Evolutionary conservation across 179 eudicot species (phyloP).

Genomic region (Carnegiea gigantea): DNA sequence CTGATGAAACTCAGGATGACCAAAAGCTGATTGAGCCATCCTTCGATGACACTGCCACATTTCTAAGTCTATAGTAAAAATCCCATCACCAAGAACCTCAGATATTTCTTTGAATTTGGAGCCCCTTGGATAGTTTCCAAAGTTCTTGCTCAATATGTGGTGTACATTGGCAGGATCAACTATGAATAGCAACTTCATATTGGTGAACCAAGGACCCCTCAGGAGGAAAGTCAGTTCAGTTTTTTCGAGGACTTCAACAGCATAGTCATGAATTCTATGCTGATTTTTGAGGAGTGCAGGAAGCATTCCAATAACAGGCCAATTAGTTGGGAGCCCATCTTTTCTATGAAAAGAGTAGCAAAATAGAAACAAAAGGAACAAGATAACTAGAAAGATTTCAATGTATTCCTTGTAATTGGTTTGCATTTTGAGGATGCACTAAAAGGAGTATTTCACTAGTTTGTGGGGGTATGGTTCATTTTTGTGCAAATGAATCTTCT

Average conservation of each 20-base stretch:
- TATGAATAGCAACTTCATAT: background rate
- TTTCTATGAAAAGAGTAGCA: background rate
- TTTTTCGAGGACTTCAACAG: background rate
- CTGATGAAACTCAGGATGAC: constrained; percentile 22
- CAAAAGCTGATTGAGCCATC: constrained; percentile 22
- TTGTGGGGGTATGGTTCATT: background rate
- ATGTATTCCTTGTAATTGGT: background rate
- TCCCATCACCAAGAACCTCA: constrained; percentile 39
- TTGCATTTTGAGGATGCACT: background rate
- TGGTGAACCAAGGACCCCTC: constrained; percentile 1
- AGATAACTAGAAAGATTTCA: background rate
- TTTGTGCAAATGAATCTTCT: background rate
- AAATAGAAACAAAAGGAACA: background rate
- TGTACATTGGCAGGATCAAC: no score
- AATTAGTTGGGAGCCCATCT: background rate
- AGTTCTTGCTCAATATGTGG: no score
- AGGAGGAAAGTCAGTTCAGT: constrained; percentile 20
- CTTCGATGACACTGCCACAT: constrained; percentile 31
- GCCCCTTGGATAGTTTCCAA: no score
- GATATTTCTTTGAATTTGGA: no score
- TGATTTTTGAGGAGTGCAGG: constrained; percentile 8
- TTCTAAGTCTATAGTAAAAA: constrained; percentile 33
- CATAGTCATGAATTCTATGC: constrained; percentile 3
- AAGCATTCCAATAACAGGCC: no score
- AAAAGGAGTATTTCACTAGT: no score